phyloP scores from a whole-genome alignment of 306 rosid genomes.

The Fagus crenata region DNA sequence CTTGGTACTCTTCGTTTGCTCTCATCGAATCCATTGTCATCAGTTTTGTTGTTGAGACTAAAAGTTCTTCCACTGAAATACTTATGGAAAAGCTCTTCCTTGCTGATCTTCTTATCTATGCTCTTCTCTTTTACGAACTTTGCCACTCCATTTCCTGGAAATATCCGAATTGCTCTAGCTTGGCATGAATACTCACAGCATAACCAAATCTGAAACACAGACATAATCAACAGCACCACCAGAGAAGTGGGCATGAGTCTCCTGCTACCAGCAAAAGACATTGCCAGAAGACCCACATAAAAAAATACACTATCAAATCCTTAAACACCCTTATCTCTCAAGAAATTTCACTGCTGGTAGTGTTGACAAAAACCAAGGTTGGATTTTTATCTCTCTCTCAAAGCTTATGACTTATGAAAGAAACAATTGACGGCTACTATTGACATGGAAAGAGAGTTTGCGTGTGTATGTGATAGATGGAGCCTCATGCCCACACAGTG shows the following conservation, averaged over 20 bases:
- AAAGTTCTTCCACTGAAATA: conserved; percentile 50
- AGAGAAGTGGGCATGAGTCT: conserved; percentile 37
- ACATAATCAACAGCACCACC: conserved; percentile 38
- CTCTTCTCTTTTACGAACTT: conserved; percentile 15
- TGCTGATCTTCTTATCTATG: conserved; percentile 15
- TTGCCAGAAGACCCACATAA: conserved; percentile 50
- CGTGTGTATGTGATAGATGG: conserved; percentile 22
- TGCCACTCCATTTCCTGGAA: conserved; percentile 35
- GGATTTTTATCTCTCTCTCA: conserved; percentile 15
- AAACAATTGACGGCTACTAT: conserved; percentile 59
- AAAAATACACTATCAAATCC: neutral
- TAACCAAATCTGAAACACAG: conserved; percentile 47
- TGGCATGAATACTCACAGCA: conserved; percentile 43
- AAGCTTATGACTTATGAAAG: conserved; percentile 33
- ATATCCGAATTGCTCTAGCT: conserved; percentile 52
- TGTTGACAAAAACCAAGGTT: conserved; percentile 15
- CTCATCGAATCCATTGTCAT: conserved; percentile 46
- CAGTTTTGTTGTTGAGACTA: conserved; percentile 33
- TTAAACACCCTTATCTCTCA: conserved; percentile 4
- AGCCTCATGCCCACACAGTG: conserved; percentile 45
- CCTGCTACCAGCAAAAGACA: conserved; percentile 53
- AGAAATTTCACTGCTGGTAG: neutral
- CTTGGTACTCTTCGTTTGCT: conserved; percentile 82
- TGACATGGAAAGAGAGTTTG: conserved; percentile 21
- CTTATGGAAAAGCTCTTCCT: conserved; percentile 52